These are phyloP conservation scores for Sungouiella blattae DNA, from an alignment of 805 yeast genomes.

Conservation along the genomic window DNA sequence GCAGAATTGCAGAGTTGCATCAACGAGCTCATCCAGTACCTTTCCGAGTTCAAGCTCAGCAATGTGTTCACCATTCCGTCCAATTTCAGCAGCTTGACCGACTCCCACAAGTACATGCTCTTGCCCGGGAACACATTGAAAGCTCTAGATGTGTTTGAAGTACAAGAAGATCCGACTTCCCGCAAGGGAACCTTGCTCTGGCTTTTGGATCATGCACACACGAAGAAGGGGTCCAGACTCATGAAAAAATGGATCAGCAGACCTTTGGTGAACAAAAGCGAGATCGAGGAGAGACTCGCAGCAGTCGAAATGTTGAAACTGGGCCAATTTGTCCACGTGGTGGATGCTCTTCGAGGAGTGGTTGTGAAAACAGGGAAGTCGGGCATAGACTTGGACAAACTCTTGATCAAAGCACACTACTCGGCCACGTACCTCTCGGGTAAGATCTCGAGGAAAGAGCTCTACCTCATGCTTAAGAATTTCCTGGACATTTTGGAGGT, in stretches of 20 bases:
- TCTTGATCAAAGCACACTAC: constrained; percentile 57
- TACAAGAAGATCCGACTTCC: constrained; percentile 50
- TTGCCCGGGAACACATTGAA: constrained; percentile 63
- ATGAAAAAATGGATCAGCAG: constrained; percentile 68
- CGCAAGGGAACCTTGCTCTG: constrained; percentile 71
- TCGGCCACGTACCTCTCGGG: constrained; percentile 29
- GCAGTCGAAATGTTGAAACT: constrained; percentile 42
- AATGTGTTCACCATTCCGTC: constrained; percentile 49
- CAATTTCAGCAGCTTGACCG: constrained; percentile 51
- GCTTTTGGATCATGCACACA: constrained; percentile 76
- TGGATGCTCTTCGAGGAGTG: constrained; percentile 28
- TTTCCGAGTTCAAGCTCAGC: constrained; percentile 61
- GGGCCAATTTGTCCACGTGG: constrained; percentile 26
- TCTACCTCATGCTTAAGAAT: constrained; percentile 50
- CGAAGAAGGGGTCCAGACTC: constrained; percentile 69
- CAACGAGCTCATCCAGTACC: constrained; percentile 47
- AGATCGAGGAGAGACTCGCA: constrained; percentile 57
- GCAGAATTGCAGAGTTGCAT: constrained; percentile 33
- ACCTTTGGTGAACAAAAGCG: constrained; percentile 58
- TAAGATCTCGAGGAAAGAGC: constrained; percentile 55
- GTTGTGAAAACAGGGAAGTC: constrained; percentile 25
- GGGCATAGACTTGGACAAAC: constrained; percentile 56
- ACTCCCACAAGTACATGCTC: constrained; percentile 47
- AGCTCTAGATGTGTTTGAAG: constrained; percentile 71
- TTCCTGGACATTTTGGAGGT: constrained; percentile 33